Conservation (phyloP, 148 eudicot genomes). For the Diospyros kaki region DNA sequence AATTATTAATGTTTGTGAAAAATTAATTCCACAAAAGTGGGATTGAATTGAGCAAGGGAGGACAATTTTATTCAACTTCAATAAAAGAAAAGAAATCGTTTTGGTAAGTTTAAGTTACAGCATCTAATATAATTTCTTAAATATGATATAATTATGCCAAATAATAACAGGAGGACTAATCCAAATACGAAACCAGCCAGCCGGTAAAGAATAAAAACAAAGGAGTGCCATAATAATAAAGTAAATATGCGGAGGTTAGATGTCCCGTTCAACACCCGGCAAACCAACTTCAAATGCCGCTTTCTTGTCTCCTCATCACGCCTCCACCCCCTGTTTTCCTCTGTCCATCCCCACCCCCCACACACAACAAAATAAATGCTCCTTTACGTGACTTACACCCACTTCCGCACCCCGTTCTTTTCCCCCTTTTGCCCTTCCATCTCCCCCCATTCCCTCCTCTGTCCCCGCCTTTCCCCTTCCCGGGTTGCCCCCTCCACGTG, state of each 20-base stretch:
- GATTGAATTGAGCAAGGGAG: too few species aligned
- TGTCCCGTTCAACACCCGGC: slow-evolving; percentile 45
- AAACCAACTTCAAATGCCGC: slow-evolving; percentile 37
- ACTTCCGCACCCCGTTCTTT: not conserved
- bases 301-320: slow-evolving; percentile 45
- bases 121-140: too few species aligned
- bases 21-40: too few species aligned
- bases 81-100: too few species aligned
- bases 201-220: too few species aligned
- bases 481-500: not conserved
- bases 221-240: too few species aligned
- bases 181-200: too few species aligned
- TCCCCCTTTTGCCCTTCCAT: slow-evolving; percentile 14
- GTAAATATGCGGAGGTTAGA: slow-evolving; percentile 8
- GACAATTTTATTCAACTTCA: too few species aligned
- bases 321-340: slow-evolving; percentile 32
- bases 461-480: not conserved
- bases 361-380: not conserved
- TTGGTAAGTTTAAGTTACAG: too few species aligned
- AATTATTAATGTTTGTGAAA: too few species aligned
- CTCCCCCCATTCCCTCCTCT: not conserved
- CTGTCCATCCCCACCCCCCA: slow-evolving; percentile 19
- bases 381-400: slow-evolving; percentile 18
- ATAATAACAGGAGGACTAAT: too few species aligned
- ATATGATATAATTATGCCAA: too few species aligned